A percentile compares a stretch with the other conserved stretches of the same genome.
Conservation (phyloP, 2,329 filamentous ascomycete species). For the Arthroderma sp. region DNA sequence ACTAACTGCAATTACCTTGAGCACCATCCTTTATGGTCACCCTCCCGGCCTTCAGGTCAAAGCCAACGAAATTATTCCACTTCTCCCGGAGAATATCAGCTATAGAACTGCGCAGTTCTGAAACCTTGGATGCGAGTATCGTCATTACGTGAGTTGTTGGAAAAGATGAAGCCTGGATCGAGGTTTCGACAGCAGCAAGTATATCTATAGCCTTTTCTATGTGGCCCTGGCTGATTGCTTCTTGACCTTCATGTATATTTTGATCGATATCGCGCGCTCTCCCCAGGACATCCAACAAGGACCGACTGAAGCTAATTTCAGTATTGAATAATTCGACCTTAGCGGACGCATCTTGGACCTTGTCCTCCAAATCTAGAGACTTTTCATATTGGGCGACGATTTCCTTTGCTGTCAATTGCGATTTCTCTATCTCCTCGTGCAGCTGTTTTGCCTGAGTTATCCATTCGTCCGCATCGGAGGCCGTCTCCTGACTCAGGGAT, state of each 20-base stretch:
- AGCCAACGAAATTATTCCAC: slow-evolving; percentile 56
- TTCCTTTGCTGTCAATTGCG: slow-evolving; percentile 63
- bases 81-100: slow-evolving; percentile 52
- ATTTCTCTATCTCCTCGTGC: slow-evolving; percentile 71
- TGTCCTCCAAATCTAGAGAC: slow-evolving; percentile 48
- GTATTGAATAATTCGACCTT: slow-evolving; percentile 44
- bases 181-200: slow-evolving; percentile 31
- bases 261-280: slow-evolving; percentile 38
- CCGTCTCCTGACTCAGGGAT: slow-evolving; percentile 60
- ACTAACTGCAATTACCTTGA: too few species aligned
- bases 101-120: slow-evolving; percentile 53
- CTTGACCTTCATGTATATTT: slow-evolving; percentile 34
- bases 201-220: slow-evolving; percentile 36
- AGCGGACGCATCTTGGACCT: slow-evolving; percentile 47
- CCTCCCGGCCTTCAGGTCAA: slow-evolving; percentile 44
- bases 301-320: slow-evolving; percentile 48
- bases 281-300: slow-evolving; percentile 37
- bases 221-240: slow-evolving; percentile 32
- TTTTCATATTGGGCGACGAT: slow-evolving; percentile 67
- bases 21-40: slow-evolving; percentile 39
- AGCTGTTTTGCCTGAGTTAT: slow-evolving; percentile 70
- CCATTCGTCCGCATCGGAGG: slow-evolving; percentile 73
- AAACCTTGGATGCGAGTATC: slow-evolving; percentile 51
- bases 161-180: slow-evolving; percentile 19
- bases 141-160: slow-evolving; percentile 27